Percentiles rank a stretch among this genome's conserved stretches.
These are phyloP conservation scores for Plantago lanceolata DNA, from an alignment of 305 asterid genomes.

Conservation along the genomic window DNA sequence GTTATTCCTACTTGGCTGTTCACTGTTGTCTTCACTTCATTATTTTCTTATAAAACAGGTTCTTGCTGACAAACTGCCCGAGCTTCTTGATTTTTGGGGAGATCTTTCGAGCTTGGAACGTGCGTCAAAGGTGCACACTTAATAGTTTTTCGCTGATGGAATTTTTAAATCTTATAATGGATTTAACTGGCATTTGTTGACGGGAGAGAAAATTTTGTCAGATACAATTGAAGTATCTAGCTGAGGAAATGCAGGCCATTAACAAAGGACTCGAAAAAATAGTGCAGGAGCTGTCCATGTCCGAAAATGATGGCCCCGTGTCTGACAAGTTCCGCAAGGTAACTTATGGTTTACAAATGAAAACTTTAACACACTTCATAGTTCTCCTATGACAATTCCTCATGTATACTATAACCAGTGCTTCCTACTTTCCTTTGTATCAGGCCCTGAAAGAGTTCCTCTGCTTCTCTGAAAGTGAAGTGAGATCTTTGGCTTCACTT, in stretches of 20 bases:
- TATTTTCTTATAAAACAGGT: constrained; percentile 40
- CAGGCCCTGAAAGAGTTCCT: constrained; percentile 90
- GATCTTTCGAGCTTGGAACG: constrained; percentile 84
- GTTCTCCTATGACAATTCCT: constrained; percentile 3
- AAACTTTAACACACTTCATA: too few relatives aligned
- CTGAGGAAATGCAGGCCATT: constrained; percentile 97
- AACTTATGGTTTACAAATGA: constrained; percentile 16
- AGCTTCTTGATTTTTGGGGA: constrained; percentile 77
- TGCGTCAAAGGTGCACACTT: constrained; percentile 56
- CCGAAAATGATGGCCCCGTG: constrained; percentile 79
- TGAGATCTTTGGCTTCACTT: constrained; percentile 77
- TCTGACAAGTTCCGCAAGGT: constrained; percentile 75
- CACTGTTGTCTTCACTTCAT: neutral
- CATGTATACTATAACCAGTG: constrained; percentile 10
- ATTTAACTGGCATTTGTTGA: constrained; percentile 26
- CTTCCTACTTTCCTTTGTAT: constrained; percentile 20
- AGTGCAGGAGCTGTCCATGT: constrained; percentile 78
- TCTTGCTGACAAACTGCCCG: constrained; percentile 81
- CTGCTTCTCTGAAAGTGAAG: constrained; percentile 83
- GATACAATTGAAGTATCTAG: constrained; percentile 82
- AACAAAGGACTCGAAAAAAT: constrained; percentile 92
- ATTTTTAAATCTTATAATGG: constrained; percentile 3
- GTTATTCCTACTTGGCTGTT: constrained; percentile 9
- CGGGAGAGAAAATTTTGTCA: constrained; percentile 31
- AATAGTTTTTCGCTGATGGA: constrained; percentile 5